Conservation (phyloP, 2,329 filamentous ascomycete species). For the Aureobasidium sp. region DNA sequence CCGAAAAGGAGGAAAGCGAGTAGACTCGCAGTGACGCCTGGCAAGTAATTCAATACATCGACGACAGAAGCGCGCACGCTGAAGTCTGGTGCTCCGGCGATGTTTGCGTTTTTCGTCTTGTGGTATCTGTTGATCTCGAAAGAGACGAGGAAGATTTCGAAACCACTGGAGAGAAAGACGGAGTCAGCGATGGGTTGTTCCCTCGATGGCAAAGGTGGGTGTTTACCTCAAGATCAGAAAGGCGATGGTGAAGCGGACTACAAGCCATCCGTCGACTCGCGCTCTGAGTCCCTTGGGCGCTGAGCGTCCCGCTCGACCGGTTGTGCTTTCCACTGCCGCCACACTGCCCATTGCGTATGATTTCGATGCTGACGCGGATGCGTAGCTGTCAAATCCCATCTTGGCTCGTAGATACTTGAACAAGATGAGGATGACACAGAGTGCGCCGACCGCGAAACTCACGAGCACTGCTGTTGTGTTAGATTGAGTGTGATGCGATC, state of each 20-base stretch:
- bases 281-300: conserved; percentile 4
- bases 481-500: neutral
- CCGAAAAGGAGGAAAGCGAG: conserved; percentile 20
- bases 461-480: conserved; percentile 16
- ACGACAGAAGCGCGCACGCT: conserved; percentile 9
- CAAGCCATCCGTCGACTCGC: conserved; percentile 18
- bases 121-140: conserved; percentile 14
- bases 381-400: conserved; percentile 14
- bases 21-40: conserved; percentile 15
- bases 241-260: conserved; percentile 19
- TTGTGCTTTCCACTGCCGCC: neutral
- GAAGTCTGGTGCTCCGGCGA: conserved; percentile 17
- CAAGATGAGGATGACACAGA: conserved; percentile 19
- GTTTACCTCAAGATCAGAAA: conserved; percentile 17
- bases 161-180: conserved; percentile 11
- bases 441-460: conserved; percentile 18
- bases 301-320: neutral
- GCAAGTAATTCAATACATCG: conserved; percentile 19
- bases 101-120: conserved; percentile 9
- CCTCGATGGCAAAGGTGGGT: neutral
- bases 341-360: neutral
- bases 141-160: conserved; percentile 18
- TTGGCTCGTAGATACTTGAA: conserved; percentile 19
- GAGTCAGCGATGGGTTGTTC: neutral
- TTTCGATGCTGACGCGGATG: conserved; percentile 7